Base-by-base conservation (phyloP, 768 basidiomycete species). In the Tulasnella calospora region DNA sequence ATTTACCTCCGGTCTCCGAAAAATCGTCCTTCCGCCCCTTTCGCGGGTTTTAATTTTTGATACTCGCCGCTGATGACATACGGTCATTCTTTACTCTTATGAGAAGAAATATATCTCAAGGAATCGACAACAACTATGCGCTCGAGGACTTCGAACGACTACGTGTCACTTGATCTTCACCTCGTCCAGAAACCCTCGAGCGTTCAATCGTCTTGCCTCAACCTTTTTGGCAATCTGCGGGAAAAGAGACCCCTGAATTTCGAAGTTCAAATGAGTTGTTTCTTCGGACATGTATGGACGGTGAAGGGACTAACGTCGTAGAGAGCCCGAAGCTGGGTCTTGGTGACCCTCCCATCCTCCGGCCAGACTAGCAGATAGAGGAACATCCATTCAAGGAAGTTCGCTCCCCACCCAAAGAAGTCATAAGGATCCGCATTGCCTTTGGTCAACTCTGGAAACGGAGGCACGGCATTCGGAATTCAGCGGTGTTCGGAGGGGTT, bases 351-450 rank as follows among this genome's bases (percentile, higher is more conserved):
- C 27, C 75, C 75, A 36, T 76, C 75, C 36, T 76, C 51, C 57
- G 75, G 75, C 57, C 23, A 76, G 2, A 76, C 8, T 0, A 76
- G 27, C n/a, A 76, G 15, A 15, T 76, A 76, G 21, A 69, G 23
- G 2, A 67, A 61, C 33, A 12, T 21, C 75, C 75, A 76, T 38
- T 76, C 75, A 13, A 76, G 44, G 23, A 76, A 21, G 27, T 55
- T 38, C 4, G 75, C 75, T 27, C 19, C 13, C 75, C 33, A 35
- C 23, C 75, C 75, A n/a, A 76, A 76, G 27, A 51, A 69, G 36
- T 76, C 75, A 13, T 69, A 36, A 21, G 75, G 75, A 61, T 76
- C 55, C 7, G 44, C 55, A 33, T 76, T 76, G 47, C 75, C 75
- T 35, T 44, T 30, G 75, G 71, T 71, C 8, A 76, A 13, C 36